Evolutionary conservation across 2,329 filamentous ascomycete species (phyloP).

Genomic region (Teratosphaeria destructans): DNA sequence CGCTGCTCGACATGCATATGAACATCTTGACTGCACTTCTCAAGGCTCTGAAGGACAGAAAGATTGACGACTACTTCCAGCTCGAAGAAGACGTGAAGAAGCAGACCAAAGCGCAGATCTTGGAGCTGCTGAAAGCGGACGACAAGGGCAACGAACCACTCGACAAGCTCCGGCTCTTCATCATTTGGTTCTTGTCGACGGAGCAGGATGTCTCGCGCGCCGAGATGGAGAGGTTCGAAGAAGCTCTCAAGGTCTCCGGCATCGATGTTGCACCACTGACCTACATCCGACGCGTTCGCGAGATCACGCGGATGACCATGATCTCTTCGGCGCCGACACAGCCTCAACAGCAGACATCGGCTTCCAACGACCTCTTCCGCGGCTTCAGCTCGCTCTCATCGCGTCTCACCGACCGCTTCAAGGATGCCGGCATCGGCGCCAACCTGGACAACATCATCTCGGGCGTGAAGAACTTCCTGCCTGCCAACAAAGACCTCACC

Average conservation of each 20-base stretch:
- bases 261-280: constrained; percentile 67
- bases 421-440: constrained; percentile 73
- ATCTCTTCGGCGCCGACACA: constrained; percentile 67
- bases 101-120: constrained; percentile 77
- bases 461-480: constrained; percentile 96
- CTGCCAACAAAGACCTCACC: constrained; percentile 86
- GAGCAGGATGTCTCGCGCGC: constrained; percentile 75
- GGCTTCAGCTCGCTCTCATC: constrained; percentile 88
- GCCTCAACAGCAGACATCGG: constrained; percentile 44
- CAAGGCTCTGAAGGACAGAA: constrained; percentile 83
- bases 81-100: constrained; percentile 88
- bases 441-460: constrained; percentile 94
- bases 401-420: constrained; percentile 84
- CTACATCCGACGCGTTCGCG: constrained; percentile 82
- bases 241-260: constrained; percentile 65
- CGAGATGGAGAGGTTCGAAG: constrained; percentile 79
- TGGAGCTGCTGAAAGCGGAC: constrained; percentile 72
- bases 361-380: constrained; percentile 73
- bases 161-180: constrained; percentile 87
- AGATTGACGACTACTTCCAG: constrained; percentile 93
- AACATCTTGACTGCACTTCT: constrained; percentile 77
- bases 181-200: constrained; percentile 93
- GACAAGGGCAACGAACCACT: constrained; percentile 73
- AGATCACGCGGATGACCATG: constrained; percentile 97
- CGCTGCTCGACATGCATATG: constrained; percentile 97